Evolutionary conservation across 176 grass and related monocot species (phyloP), one percentile per base, ranked within the genome.

Genomic region (Zoysia japonica): DNA sequence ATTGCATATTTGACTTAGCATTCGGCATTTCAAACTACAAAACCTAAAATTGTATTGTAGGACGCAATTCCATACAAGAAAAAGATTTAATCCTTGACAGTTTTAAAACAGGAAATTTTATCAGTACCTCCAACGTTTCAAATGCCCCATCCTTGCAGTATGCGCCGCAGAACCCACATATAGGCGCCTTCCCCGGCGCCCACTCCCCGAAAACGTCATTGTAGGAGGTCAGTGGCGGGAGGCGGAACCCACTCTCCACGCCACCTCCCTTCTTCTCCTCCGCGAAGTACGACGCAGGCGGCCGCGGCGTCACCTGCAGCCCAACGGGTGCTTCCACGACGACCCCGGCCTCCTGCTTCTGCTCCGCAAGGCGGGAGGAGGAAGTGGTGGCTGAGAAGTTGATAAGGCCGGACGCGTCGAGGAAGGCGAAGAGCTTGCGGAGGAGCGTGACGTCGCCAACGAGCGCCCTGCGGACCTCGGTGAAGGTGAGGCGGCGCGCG

Each of bases 191-290:
- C 56, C 91, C 78, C 0, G 91, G 89, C 1, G 47, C 51, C 86
- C 84, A 91, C 59, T 93, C 94, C 17, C 91, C 91, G 47, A 91
- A 97, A 42, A 93, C 89, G 64, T 97, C 91, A 11, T 49, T 86
- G 75, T 93, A 97, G 2, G 91, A 97, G 52, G 86, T 91, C 44
- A 99, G 81, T 63, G 88, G 92, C 0, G 90, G 88, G 78, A 99
- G 70, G 55, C 89, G 93, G 72, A 93, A 82, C 8, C 82, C 79
- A 42, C 73, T 80, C 80, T 87, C 89, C 66, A 80, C 65, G 46
- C 57, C 70, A 15, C 67, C 77, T 10, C 71, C 71, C 54, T 73
- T 79, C 71, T 80, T 89, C 62, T 85, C 92, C 50, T 85, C 87
- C 49, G 42, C 16, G 59, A 88, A 88, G 59, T 50, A 77, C 5